phyloP scores from a whole-genome alignment of 495 filamentous ascomycete genomes.

The Penicillium herquei region DNA sequence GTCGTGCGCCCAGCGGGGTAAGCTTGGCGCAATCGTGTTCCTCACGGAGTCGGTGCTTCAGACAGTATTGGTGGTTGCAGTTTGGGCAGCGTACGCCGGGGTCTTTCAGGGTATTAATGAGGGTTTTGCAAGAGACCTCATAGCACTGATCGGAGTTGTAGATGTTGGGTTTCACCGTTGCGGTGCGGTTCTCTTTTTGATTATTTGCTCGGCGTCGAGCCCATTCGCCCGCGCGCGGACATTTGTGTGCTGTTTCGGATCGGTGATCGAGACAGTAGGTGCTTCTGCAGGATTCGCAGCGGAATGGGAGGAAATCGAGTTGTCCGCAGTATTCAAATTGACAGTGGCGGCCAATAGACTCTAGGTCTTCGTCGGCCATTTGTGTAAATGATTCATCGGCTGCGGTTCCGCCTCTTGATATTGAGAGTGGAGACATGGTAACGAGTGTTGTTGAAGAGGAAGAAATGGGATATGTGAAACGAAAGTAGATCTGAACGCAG shows the following conservation, averaged over 20 bases:
- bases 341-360: slow-evolving; percentile 87
- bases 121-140: slow-evolving; percentile 73
- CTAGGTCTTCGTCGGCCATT: slow-evolving; percentile 67
- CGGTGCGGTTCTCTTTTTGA: slow-evolving; percentile 20
- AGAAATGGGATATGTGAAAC: neutral
- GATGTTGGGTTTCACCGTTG: slow-evolving; percentile 51
- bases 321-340: slow-evolving; percentile 86
- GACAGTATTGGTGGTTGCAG: slow-evolving; percentile 86
- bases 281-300: slow-evolving; percentile 81
- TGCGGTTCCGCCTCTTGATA: slow-evolving; percentile 20
- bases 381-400: slow-evolving; percentile 44
- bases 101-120: slow-evolving; percentile 74
- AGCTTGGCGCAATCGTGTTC: slow-evolving; percentile 81
- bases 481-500: neutral
- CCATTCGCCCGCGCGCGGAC: slow-evolving; percentile 82
- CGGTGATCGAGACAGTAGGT: slow-evolving; percentile 96
- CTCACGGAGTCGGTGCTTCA: slow-evolving; percentile 84
- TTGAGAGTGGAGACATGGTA: slow-evolving; percentile 33
- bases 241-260: slow-evolving; percentile 79
- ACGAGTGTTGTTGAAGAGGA: neutral
- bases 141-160: slow-evolving; percentile 71
- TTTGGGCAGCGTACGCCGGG: slow-evolving; percentile 76
- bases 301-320: slow-evolving; percentile 95
- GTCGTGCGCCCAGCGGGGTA: slow-evolving; percentile 61
- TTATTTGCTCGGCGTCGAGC: slow-evolving; percentile 55